phyloP scores from a whole-genome alignment of 495 filamentous ascomycete species.

The Aspergillus affinis region DNA sequence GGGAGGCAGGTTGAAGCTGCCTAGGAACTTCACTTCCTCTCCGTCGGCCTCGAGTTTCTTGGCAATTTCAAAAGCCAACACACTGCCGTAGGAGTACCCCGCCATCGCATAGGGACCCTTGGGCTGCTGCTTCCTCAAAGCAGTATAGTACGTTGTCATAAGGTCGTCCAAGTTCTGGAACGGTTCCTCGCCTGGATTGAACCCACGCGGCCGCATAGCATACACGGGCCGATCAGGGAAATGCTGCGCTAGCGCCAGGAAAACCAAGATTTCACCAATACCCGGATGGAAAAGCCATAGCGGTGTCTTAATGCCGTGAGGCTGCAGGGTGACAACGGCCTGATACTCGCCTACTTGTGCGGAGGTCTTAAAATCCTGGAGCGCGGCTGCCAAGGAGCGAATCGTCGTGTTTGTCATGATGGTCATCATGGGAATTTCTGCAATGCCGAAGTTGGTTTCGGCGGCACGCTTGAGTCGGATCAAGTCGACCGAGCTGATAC shows the following conservation, averaged over 20 bases:
- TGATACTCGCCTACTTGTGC: conserved; percentile 33
- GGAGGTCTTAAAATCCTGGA: conserved; percentile 11
- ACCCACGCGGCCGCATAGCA: conserved; percentile 54
- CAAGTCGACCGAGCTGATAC: not conserved
- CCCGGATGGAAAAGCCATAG: conserved; percentile 60
- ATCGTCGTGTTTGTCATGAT: conserved; percentile 42
- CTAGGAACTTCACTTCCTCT: conserved; percentile 30
- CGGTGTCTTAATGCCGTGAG: conserved; percentile 38
- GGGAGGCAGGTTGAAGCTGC: conserved; percentile 43
- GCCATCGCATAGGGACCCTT: conserved; percentile 56
- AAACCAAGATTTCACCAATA: conserved; percentile 56
- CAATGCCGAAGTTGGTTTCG: not conserved
- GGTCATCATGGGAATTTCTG: not conserved
- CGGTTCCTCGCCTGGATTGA: conserved; percentile 38
- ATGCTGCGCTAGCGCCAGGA: conserved; percentile 47
- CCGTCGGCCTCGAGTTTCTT: conserved; percentile 43
- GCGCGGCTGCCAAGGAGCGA: conserved; percentile 22
- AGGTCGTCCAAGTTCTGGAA: conserved; percentile 38
- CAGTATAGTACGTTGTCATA: conserved; percentile 38
- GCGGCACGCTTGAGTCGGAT: not conserved
- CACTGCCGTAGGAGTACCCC: conserved; percentile 54
- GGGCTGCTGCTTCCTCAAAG: conserved; percentile 48
- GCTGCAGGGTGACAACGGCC: conserved; percentile 46
- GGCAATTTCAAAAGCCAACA: conserved; percentile 55
- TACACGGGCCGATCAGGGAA: conserved; percentile 52